Percentiles rank a stretch among this genome's conserved stretches.
These are phyloP conservation scores for Hawksworthiomyces lignivorus DNA, from an alignment of 2,329 filamentous ascomycete genomes.

Conservation along the genomic window DNA sequence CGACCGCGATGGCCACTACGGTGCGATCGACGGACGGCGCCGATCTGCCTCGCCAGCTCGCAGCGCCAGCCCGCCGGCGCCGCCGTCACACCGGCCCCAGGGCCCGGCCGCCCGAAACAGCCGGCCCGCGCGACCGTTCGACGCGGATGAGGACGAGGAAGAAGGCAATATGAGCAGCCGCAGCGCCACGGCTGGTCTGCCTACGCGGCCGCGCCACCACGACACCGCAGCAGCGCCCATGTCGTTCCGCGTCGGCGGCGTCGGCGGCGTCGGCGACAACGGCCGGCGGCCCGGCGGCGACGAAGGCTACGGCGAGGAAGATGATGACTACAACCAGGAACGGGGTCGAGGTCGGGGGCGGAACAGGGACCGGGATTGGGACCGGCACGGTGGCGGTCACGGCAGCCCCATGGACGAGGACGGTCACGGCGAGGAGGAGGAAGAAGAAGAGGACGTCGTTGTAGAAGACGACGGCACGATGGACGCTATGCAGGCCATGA, in stretches of 20 bases:
- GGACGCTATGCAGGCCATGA: slow-evolving; percentile 70
- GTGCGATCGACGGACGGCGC: slow-evolving; percentile 1
- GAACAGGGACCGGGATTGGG: neutral
- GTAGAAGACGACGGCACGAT: slow-evolving; percentile 59
- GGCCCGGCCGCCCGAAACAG: neutral
- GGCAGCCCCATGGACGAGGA: slow-evolving; percentile 4
- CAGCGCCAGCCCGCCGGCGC: slow-evolving; percentile 7
- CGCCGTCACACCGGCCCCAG: neutral
- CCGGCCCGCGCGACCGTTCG: neutral
- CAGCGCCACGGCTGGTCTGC: neutral
- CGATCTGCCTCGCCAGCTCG: slow-evolving; percentile 13
- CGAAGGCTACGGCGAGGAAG: slow-evolving; percentile 41
- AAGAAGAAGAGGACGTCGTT: slow-evolving; percentile 32
- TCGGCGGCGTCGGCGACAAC: neutral
- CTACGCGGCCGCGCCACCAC: neutral
- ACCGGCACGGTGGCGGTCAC: neutral
- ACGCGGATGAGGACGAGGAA: neutral
- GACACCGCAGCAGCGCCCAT: slow-evolving; percentile 1
- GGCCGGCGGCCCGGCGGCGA: slow-evolving; percentile 14
- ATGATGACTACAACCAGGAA: slow-evolving; percentile 59
- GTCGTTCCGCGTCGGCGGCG: slow-evolving; percentile 12
- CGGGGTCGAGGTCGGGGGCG: slow-evolving; percentile 23
- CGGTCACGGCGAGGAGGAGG: neutral
- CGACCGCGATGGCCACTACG: neutral
- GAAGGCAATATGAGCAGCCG: neutral